Evolutionary conservation across 352 stramenopile species (phyloP).

Genomic region (Achlya hypogyna): DNA sequence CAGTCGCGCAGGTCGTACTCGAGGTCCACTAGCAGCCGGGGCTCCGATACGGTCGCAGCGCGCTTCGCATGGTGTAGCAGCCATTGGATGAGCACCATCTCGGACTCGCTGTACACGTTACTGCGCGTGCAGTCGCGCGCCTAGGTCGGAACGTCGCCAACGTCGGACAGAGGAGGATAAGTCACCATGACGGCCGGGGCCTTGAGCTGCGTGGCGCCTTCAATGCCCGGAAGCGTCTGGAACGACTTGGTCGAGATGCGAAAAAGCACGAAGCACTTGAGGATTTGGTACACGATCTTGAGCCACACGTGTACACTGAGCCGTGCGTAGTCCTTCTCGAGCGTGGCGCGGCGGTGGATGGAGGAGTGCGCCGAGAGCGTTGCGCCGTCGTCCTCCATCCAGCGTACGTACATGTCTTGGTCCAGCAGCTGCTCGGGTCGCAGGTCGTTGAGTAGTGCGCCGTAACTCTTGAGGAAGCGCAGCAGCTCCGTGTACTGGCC

Average conservation of each 20-base stretch:
- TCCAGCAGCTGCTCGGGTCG: slow-evolving; percentile 65
- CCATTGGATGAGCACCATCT: slow-evolving; percentile 89
- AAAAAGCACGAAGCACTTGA: slow-evolving; percentile 90
- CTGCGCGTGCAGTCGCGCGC: slow-evolving; percentile 33
- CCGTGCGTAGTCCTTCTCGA: slow-evolving; percentile 47
- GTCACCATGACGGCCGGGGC: background rate
- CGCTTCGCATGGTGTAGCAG: slow-evolving; percentile 48
- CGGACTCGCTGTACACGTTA: slow-evolving; percentile 88
- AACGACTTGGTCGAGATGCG: slow-evolving; percentile 84
- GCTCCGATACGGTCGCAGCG: slow-evolving; percentile 19
- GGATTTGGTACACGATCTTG: slow-evolving; percentile 81
- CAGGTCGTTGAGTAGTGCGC: slow-evolving; percentile 86
- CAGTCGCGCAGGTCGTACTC: slow-evolving; percentile 54
- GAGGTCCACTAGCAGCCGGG: slow-evolving; percentile 47
- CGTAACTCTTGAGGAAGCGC: slow-evolving; percentile 87
- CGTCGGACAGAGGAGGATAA: background rate
- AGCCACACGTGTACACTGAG: slow-evolving; percentile 68
- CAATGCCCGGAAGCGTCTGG: slow-evolving; percentile 31
- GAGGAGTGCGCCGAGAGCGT: background rate
- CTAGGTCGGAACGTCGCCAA: background rate
- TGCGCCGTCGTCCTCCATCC: slow-evolving; percentile 43
- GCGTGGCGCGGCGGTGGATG: slow-evolving; percentile 30
- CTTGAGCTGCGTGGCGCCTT: slow-evolving; percentile 1
- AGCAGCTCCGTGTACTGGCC: slow-evolving; percentile 82
- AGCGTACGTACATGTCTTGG: slow-evolving; percentile 72